phyloP scores from a whole-genome alignment of 768 basidiomycete species.

The Tylopilus cervinicoccineus region DNA sequence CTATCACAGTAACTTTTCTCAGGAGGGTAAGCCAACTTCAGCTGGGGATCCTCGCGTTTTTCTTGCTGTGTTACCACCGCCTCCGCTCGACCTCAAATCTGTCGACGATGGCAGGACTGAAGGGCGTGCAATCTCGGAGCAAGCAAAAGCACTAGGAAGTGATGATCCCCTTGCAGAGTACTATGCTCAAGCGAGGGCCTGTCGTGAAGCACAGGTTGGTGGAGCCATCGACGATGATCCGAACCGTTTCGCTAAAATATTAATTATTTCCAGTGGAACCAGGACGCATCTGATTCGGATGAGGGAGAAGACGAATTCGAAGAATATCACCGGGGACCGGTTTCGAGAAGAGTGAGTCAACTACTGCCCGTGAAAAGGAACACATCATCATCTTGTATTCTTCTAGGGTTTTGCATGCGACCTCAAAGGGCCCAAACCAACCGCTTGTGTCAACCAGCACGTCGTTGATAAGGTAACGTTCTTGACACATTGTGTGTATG shows the following conservation, averaged over 20 bases:
- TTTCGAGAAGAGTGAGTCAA: conserved; percentile 30
- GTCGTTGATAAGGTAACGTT: conserved; percentile 63
- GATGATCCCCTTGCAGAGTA: conserved; percentile 63
- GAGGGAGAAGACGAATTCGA: conserved; percentile 27
- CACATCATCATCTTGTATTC: neutral
- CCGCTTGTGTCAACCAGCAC: conserved; percentile 59
- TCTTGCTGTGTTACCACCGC: conserved; percentile 24
- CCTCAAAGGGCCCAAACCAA: conserved; percentile 34
- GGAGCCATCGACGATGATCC: neutral
- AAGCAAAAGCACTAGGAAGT: conserved; percentile 2
- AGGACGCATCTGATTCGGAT: conserved; percentile 35
- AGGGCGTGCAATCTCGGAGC: neutral
- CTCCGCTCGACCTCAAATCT: conserved; percentile 17
- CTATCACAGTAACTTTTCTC: conserved; percentile 35
- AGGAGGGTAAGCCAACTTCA: conserved; percentile 18
- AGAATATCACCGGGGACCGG: conserved; percentile 15
- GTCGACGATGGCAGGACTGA: conserved; percentile 1
- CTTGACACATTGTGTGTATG: neutral
- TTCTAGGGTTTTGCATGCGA: conserved; percentile 68
- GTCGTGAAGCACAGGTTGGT: conserved; percentile 42
- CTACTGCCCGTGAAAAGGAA: neutral
- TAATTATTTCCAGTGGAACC: conserved; percentile 26
- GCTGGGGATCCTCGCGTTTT: neutral
- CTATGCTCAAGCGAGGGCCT: conserved; percentile 53
- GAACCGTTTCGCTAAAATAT: neutral